Evolutionary conservation across 306 rosid species (phyloP), one percentile per base, ranked within the genome.

Genomic region (Cajanus cajan): DNA sequence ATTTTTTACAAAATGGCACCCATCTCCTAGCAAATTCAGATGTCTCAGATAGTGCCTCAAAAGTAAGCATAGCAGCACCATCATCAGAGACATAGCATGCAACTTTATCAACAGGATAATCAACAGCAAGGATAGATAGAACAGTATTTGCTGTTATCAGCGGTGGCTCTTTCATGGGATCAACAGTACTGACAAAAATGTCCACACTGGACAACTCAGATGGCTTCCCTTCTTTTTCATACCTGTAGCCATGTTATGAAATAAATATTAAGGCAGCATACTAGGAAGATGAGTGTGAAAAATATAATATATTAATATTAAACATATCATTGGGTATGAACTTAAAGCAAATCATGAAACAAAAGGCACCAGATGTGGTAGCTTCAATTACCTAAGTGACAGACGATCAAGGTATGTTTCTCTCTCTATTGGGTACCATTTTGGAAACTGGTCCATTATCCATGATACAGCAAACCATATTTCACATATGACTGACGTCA

Each of bases 1-100:
- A 95, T 78, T 93, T 93, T 85, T 95, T 95, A 65, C 85, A 77
- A 64, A 95, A 95, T 1, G 99, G 97, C 40, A 90, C 94, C 99
- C 99, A 95, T 84, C 86, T 93, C 85, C 97, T 87, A 37, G 99
- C 92, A 78, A 91, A 91, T 77, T 91, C 97, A 55, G 98, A 89
- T 63, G 99, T 95, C 93, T 95, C 99, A 15, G 98, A 93, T 64
- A 95, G 94, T 19, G 94, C 99, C 87, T 95, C 98, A 82, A 95
- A 95, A 61, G 99, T 95, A 75, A 95, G 90, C 99, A 95, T 95
- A 61, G 99, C 99, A 74, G 99, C 99, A 82, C 99, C 99, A 87
- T 95, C 99, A 57, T 95, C 98, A 8, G 99, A 95, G 69, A 95
- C 98, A 74, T 95, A 95, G 90, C 99, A 95, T n/a, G 93, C 90